Evolutionary conservation across 2,329 filamentous ascomycete species (phyloP).

Genomic region (Colletotrichum costaricense): DNA sequence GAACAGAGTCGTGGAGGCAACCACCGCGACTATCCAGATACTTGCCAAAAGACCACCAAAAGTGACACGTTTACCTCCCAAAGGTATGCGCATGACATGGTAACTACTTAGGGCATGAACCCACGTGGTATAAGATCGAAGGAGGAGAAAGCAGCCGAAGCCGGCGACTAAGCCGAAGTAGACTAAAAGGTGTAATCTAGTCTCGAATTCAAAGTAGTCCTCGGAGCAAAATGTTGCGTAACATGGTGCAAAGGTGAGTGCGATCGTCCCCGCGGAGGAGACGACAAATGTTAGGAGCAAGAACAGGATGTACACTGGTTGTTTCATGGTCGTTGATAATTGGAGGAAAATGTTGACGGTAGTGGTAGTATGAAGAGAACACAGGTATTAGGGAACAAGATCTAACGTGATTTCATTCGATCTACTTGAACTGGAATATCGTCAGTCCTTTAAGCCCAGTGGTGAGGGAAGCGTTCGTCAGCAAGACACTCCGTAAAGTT

Average conservation of each 20-base stretch:
- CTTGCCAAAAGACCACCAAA: conserved; percentile 16
- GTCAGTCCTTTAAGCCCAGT: neutral
- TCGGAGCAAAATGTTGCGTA: conserved; percentile 35
- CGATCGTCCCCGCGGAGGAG: neutral
- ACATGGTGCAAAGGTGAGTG: conserved; percentile 33
- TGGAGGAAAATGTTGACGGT: no score
- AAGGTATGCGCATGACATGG: neutral
- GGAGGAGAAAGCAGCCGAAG: neutral
- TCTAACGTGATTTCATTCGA: neutral
- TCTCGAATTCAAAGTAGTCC: conserved; percentile 28
- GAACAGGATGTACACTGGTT: neutral
- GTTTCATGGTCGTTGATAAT: neutral
- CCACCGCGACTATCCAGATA: conserved; percentile 26
- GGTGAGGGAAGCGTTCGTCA: no score
- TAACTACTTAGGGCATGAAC: neutral
- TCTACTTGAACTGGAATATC: no score
- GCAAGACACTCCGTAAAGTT: neutral
- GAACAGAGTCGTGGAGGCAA: conserved; percentile 13
- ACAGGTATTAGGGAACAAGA: no score
- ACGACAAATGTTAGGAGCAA: neutral
- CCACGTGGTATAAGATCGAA: neutral
- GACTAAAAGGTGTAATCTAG: conserved; percentile 25
- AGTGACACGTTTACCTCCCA: conserved; percentile 14
- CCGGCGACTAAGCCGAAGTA: conserved; percentile 31
- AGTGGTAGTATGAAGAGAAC: neutral